Evolutionary conservation across 495 filamentous ascomycete species (phyloP).

Genomic region (Friedmanniomyces simplex): DNA sequence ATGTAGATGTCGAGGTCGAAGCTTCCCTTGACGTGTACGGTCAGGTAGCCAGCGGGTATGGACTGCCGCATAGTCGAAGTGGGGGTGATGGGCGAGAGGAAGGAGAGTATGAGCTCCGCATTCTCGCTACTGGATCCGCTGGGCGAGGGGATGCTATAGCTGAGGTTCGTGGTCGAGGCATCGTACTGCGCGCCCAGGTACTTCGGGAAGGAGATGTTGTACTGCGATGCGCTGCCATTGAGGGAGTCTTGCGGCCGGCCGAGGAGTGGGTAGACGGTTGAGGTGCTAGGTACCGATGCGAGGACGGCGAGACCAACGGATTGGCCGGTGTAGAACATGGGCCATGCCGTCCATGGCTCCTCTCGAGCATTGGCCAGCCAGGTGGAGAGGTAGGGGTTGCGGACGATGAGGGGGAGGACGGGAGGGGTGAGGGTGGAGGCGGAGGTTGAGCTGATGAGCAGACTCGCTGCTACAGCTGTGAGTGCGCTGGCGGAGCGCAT

Average conservation of each 20-base stretch:
- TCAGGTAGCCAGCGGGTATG: conserved; percentile 79
- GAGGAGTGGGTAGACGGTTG: conserved; percentile 72
- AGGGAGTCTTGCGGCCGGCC: conserved; percentile 81
- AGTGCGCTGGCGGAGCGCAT: background rate
- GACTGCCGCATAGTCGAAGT: conserved; percentile 85
- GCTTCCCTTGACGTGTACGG: conserved; percentile 59
- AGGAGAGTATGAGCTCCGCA: conserved; percentile 63
- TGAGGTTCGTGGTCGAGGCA: conserved; percentile 86
- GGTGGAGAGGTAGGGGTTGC: conserved; percentile 85
- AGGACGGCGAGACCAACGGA: conserved; percentile 71
- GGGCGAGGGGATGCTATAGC: conserved; percentile 56
- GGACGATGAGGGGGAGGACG: conserved; percentile 76
- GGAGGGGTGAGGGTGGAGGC: conserved; percentile 53
- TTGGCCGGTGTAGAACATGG: conserved; percentile 86
- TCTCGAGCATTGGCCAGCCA: conserved; percentile 74
- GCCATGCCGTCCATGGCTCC: conserved; percentile 84
- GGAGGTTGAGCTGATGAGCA: conserved; percentile 16
- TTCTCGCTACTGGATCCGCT: conserved; percentile 29
- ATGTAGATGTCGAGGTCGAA: conserved; percentile 73
- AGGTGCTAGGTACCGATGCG: conserved; percentile 59
- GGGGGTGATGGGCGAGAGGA: conserved; percentile 86
- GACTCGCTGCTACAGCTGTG: conserved; percentile 8
- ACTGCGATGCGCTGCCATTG: conserved; percentile 40
- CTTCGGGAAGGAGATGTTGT: conserved; percentile 55
- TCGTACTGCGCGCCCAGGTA: conserved; percentile 80